A percentile compares a stretch with the other conserved stretches of the same genome.
phyloP scores from a whole-genome alignment of 2,329 filamentous ascomycete genomes.

The Hypoxylon sp. region DNA sequence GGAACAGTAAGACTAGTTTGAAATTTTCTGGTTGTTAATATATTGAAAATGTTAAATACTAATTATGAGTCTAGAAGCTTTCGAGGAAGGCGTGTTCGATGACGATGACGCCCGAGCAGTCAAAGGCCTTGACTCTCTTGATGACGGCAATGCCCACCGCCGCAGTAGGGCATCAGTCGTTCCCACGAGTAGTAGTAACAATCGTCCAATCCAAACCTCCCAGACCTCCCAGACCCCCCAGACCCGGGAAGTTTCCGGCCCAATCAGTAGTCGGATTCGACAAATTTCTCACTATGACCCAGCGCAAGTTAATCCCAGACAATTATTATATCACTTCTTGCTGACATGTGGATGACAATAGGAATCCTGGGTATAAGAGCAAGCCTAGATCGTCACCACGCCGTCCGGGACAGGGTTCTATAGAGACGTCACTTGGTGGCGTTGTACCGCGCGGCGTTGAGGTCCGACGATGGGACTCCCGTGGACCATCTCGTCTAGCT shows the following conservation, averaged over 20 bases:
- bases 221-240: not conserved
- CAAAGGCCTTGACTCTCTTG: conserved; percentile 39
- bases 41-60: not conserved
- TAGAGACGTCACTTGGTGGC: conserved; percentile 35
- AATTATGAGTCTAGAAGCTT: conserved; percentile 39
- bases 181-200: not conserved
- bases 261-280: not conserved
- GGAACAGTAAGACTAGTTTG: conserved; percentile 34
- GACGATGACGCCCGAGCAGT: conserved; percentile 45
- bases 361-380: conserved; percentile 16
- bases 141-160: conserved; percentile 48
- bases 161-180: not conserved
- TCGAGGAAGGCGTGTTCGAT: conserved; percentile 36
- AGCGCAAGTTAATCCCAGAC: conserved; percentile 17
- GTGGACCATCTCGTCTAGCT: not conserved
- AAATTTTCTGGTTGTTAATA: not conserved
- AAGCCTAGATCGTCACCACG: not conserved
- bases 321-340: not conserved
- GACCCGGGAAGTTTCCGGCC: not conserved
- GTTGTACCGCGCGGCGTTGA: conserved; percentile 42
- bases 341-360: conserved; percentile 12
- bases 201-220: not conserved
- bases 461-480: conserved; percentile 27
- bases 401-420: not conserved
- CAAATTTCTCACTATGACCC: not conserved